Base-by-base conservation (phyloP, 2,329 filamentous ascomycete genomes). In the Aspergillus sojae region DNA sequence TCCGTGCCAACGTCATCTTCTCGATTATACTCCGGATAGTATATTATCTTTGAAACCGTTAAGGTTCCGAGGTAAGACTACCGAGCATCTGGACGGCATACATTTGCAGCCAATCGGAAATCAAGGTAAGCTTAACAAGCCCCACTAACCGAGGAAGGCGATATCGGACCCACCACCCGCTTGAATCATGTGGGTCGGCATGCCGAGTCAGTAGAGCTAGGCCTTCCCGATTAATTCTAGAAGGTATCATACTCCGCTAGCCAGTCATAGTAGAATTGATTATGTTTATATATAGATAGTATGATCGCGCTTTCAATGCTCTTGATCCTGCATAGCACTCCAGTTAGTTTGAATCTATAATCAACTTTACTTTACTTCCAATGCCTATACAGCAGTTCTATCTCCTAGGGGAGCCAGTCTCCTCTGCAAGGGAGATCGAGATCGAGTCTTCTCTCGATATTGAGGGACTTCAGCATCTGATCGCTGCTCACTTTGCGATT, bases 401-500 rank as follows among this genome's bases (percentile, higher is more conserved):
- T 36, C 67, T 73, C 16, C 52, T 70, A 10, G 71, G 70, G 39
- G 62, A 72, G 39, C 28, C 46, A 16, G 21, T 58, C 48, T 67
- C 71, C 11, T 68, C 70, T 26, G 64, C 71, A 11, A 68, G 60
- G 19, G 52, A 62, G 54, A 60, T 75, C 23, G 65, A 69, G 16
- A 23, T 75, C 9, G 71, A 73, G 7, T 48, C 67, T 16, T 65
- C 65, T 5, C 52, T 65, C 21, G 64, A 66, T 36, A 54, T 32
- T 54, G 62, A 68, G 59, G 69, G 62, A 0, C 63, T 73, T 28
- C 65, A 69, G 23, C 55, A 70, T 53, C 50, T 70, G 16, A 61
- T 73, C 48, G 71, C 70, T 16, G 67, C 65, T 19, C 68, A 73
- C 46, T 73, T 72, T 48, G 70, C 71, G 10, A 69, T 73, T 53